Percentiles rank a stretch among this genome's conserved stretches.
These are phyloP conservation scores for Stemphylium lycopersici DNA, from an alignment of 2,329 filamentous ascomycete species.

Conservation along the genomic window DNA sequence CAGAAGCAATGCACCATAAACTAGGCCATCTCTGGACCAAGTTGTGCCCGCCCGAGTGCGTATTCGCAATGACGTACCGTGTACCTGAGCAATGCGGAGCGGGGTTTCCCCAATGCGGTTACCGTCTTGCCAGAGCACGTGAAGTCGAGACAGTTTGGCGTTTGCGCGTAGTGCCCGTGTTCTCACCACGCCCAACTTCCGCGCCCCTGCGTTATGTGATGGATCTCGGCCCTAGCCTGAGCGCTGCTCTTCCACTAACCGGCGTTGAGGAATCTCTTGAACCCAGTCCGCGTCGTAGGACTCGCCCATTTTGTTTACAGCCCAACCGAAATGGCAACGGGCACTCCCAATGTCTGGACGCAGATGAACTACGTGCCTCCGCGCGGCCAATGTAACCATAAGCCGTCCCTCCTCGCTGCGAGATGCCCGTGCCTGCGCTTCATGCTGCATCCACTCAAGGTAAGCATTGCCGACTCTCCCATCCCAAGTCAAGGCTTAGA, in stretches of 20 bases:
- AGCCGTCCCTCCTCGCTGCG: constrained; percentile 52
- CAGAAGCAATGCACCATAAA: no score
- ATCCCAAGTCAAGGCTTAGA: no score
- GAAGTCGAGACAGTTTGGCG: constrained; percentile 29
- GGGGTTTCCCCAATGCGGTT: constrained; percentile 3
- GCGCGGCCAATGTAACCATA: constrained; percentile 59
- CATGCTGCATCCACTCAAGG: constrained; percentile 64
- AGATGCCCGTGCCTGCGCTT: constrained; percentile 61
- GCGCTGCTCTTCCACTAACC: background rate
- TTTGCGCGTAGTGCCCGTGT: constrained; percentile 4
- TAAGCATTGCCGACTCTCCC: constrained; percentile 18
- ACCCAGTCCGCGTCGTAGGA: background rate
- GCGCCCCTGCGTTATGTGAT: constrained; percentile 1
- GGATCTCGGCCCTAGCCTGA: background rate
- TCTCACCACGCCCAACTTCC: background rate
- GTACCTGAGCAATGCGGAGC: constrained; percentile 3
- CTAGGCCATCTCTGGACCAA: no score
- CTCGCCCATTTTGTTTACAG: background rate
- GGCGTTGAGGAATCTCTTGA: background rate
- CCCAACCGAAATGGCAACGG: constrained; percentile 20
- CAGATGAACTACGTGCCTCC: constrained; percentile 60
- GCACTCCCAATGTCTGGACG: constrained; percentile 54
- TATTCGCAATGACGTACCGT: constrained; percentile 2
- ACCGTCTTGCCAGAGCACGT: constrained; percentile 22
- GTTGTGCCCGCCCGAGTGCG: background rate